Evolutionary conservation across 768 basidiomycete species (phyloP), one percentile per base, ranked within the genome.

Genomic region (Cytidiella melzeri): DNA sequence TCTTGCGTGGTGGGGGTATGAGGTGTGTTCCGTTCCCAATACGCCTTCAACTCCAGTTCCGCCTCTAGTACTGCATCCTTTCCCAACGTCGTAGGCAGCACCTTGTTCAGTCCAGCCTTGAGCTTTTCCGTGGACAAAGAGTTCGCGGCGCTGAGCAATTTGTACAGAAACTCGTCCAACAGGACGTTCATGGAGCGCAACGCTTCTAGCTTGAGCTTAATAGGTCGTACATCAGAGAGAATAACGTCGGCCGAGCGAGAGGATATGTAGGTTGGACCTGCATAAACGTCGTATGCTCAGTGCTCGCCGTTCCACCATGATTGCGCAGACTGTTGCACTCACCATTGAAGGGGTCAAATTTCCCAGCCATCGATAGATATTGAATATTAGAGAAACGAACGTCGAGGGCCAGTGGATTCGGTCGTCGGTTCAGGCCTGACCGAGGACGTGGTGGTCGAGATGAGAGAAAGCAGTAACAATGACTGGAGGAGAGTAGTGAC

Each of bases 61-160:
- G 94, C 94, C 68, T 97, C 94, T 43, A 93, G 71, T 15, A 95
- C 72, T 2, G 92, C 92, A 62, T 93, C 89, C 68, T 96, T 92
- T 42, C 92, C 94, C 40, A 96, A 74, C 44, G 81, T 74, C 4
- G 86, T 90, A 6, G 90, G 86, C 24, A 92, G 69, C 36, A 87
- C 71, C 60, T 75, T 82, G 51, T 87, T 74, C 34, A 92, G 67
- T 50, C 83, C 83, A 1, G 78, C 73, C 57, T 87, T 83, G 49
- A 94, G 73, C 52, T 79, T 80, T 51, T 90, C 80, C 5, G 89
- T 87, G 21, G 78, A 69, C 40, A 93, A 71, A 26, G 88, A 85
- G 55, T 79, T 73, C 5, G 89, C 73, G 19, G 74, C 73, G 52
- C 68, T 72, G 59, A 92, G 76, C 48, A 91, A 79, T 49, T 73